Percentiles rank a stretch among this genome's conserved stretches.
These are phyloP conservation scores for Fusarium drepaniforme DNA, from an alignment of 2,329 filamentous ascomycete species.

Conservation along the genomic window DNA sequence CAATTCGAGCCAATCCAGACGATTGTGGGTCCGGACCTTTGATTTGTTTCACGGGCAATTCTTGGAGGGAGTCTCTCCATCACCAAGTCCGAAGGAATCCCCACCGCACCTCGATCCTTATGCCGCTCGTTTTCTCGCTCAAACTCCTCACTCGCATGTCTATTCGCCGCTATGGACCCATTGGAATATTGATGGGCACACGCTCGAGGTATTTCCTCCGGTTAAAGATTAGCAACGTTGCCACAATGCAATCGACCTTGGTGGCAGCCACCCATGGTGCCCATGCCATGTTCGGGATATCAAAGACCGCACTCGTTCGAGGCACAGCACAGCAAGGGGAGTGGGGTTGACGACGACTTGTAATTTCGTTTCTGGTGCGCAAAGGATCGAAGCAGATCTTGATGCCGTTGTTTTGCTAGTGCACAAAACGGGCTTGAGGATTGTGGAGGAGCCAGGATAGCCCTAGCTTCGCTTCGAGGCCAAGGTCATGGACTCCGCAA, in stretches of 20 bases:
- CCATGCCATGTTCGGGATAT: conserved; percentile 20
- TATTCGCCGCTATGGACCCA: conserved; percentile 41
- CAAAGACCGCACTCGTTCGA: background rate
- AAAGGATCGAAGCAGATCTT: conserved; percentile 39
- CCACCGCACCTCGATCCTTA: conserved; percentile 41
- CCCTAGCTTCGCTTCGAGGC: conserved; percentile 40
- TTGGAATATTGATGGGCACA: conserved; percentile 33
- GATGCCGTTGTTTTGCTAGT: conserved; percentile 39
- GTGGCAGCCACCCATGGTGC: conserved; percentile 5
- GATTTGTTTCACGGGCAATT: conserved; percentile 35
- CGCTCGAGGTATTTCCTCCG: conserved; percentile 32
- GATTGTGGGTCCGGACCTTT: conserved; percentile 38
- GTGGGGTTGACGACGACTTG: conserved; percentile 22
- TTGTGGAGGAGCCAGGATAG: conserved; percentile 47
- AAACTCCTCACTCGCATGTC: conserved; percentile 34
- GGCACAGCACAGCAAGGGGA: conserved; percentile 4
- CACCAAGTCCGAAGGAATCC: conserved; percentile 30
- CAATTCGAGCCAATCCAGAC: conserved; percentile 29
- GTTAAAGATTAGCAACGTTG: conserved; percentile 25
- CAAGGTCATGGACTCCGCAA: conserved; percentile 42
- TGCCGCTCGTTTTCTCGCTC: conserved; percentile 32
- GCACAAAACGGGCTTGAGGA: conserved; percentile 33
- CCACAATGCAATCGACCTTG: conserved; percentile 24
- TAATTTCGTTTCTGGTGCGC: conserved; percentile 26
- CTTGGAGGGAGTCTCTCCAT: conserved; percentile 37